A percentile compares a stretch with the other conserved stretches of the same genome.
These are phyloP conservation scores for Tubosaeta sp. DNA, from an alignment of 768 basidiomycete genomes.

Conservation along the genomic window DNA sequence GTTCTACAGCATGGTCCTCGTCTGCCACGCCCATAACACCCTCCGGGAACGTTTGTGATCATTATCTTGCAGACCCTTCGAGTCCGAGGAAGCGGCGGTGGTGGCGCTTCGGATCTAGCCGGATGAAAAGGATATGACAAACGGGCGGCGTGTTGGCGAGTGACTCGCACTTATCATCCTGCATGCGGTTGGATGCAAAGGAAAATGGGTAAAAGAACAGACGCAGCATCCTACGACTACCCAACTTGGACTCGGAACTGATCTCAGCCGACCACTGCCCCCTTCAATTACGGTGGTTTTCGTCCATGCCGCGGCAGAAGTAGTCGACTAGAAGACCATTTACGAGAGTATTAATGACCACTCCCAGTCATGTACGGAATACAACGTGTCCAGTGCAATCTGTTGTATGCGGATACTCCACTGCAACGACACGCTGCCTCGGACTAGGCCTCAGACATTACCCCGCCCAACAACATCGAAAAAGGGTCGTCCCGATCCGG, in stretches of 20 bases:
- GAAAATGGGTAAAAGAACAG: too few relatives aligned
- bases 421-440: not conserved
- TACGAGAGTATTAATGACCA: not conserved
- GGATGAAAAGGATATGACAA: not conserved
- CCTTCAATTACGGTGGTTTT: not conserved
- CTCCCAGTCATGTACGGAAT: not conserved
- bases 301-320: not conserved
- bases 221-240: too few relatives aligned
- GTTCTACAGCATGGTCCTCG: too few relatives aligned
- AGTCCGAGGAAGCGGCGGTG: not conserved
- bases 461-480: not conserved
- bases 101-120: not conserved
- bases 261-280: not conserved
- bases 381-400: not conserved
- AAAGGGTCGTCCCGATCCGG: not conserved
- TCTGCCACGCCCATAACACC: not conserved
- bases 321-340: not conserved
- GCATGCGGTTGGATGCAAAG: too few relatives aligned
- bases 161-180: too few relatives aligned
- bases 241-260: not conserved
- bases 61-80: not conserved
- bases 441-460: not conserved
- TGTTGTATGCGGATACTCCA: not conserved
- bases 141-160: not conserved
- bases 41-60: not conserved